phyloP scores from a whole-genome alignment of 768 basidiomycete species.

The Myochromella boudieri region DNA sequence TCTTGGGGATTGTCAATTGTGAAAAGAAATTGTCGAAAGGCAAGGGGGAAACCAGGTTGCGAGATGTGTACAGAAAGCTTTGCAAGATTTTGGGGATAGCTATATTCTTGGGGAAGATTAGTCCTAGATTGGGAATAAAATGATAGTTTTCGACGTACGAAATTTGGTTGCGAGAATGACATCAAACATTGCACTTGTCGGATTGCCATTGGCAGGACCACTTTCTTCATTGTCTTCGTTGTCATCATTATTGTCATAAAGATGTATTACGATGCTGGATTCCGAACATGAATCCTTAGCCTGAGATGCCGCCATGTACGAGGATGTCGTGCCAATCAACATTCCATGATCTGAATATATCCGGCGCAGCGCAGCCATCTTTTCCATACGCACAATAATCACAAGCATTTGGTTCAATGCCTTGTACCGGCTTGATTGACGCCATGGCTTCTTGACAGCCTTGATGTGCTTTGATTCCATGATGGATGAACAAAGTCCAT shows the following conservation, averaged over 20 bases:
- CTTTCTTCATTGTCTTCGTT: conserved; percentile 2
- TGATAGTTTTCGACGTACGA: background rate
- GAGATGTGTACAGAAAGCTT: conserved; percentile 14
- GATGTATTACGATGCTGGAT: background rate
- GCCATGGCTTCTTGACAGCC: conserved; percentile 23
- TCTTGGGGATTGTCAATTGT: conserved; percentile 7
- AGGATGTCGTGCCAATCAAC: conserved; percentile 5
- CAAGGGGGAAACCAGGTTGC: conserved; percentile 13
- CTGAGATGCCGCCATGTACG: background rate
- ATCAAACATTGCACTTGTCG: background rate
- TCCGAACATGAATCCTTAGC: no score
- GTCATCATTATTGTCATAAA: background rate
- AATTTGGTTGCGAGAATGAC: conserved; percentile 2
- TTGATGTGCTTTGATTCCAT: conserved; percentile 17
- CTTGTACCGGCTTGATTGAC: conserved; percentile 13
- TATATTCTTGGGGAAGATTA: background rate
- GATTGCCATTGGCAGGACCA: background rate
- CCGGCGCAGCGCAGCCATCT: conserved; percentile 7
- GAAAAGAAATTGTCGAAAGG: conserved; percentile 16
- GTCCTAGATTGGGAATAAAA: background rate
- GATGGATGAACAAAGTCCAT: conserved; percentile 14
- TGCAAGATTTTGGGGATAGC: conserved; percentile 7
- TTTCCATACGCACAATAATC: conserved; percentile 6
- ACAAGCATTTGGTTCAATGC: conserved; percentile 19
- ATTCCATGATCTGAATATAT: background rate